Base-by-base conservation (phyloP, 2,329 filamentous ascomycete species). In the Cyanodermella asteris region DNA sequence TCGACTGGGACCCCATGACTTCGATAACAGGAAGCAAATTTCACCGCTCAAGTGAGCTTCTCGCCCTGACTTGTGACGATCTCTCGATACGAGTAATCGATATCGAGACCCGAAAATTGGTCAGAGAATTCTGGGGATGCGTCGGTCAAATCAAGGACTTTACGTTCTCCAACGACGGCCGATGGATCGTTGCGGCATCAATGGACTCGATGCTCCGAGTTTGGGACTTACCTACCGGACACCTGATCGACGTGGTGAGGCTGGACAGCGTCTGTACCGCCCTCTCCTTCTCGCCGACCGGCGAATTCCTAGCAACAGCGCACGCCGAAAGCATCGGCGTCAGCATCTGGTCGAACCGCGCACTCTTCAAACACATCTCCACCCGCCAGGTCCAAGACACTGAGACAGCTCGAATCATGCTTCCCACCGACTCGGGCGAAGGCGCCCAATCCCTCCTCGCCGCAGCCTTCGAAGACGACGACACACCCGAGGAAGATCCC, bases 311-410 rank as follows among this genome's bases (percentile, higher is more conserved):
- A n/a, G 87, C 87, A 4, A 87, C 82, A 4, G 74, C 81, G 0
- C 71, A 81, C 26, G 68, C 80, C 27, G 75, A 73, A 29, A 69
- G 72, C 34, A 64, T 91, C 2, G 87, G 87, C 8, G 72, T 97
- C n/a, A 72, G 78, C 36, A 66, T 97, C 23, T 97, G 87, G 84
- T 93, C 78, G 13, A 97, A 97, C 50, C 77, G 77, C 41, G 73
- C 75, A 1, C 57, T 94, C 1, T 97, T 91, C 56, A 76, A 72
- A 28, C 81, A 91, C 38, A 69, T 91, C 0, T 72, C 82, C 0
- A 90, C 81, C 1, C 62, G 74, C 12, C 77, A 87, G 38, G 75
- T 97, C 30, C 72, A 74, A 4, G 78, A 90, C 34, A 61, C 66
- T 27, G 70, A 78, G 23, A 66, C 91, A 21, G 56, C 56, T 6